phyloP scores from a whole-genome alignment of 495 filamentous ascomycete species.

The Diplogelasinospora grovesii region DNA sequence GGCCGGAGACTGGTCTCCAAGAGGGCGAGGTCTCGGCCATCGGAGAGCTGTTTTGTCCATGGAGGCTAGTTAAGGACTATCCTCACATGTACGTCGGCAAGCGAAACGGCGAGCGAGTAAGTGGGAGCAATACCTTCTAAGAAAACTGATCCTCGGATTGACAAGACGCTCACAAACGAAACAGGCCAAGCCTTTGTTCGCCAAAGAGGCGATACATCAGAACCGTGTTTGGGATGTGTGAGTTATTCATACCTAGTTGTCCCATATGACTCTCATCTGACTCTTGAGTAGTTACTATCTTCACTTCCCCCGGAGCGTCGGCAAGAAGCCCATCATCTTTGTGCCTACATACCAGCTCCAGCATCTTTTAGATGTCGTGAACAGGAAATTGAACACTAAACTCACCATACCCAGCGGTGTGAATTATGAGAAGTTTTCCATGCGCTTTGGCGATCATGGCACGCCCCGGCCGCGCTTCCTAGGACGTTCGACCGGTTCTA shows the following conservation, averaged over 20 bases:
- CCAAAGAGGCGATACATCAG: constrained; percentile 45
- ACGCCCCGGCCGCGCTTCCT: constrained; percentile 58
- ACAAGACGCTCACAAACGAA: constrained; percentile 7
- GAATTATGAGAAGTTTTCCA: constrained; percentile 42
- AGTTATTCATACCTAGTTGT: constrained; percentile 27
- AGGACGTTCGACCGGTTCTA: constrained; percentile 41
- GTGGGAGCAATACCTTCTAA: constrained; percentile 10
- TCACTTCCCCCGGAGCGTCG: constrained; percentile 38
- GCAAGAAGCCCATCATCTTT: constrained; percentile 50
- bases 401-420: constrained; percentile 46
- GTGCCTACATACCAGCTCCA: constrained; percentile 58
- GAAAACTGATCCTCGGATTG: too few species aligned
- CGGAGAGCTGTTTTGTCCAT: constrained; percentile 49
- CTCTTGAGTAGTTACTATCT: constrained; percentile 56
- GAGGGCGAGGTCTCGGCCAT: constrained; percentile 21
- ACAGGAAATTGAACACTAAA: constrained; percentile 36
- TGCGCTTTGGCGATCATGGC: constrained; percentile 50
- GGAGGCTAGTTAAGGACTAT: constrained; percentile 51
- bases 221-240: constrained; percentile 66
- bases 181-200: constrained; percentile 52
- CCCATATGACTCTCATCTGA: neutral
- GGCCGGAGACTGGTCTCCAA: constrained; percentile 16
- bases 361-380: constrained; percentile 53
- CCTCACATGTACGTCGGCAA: constrained; percentile 52
- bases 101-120: constrained; percentile 35